Conservation (phyloP, 2,329 filamentous ascomycete species). For the Aspergillus hortae region DNA sequence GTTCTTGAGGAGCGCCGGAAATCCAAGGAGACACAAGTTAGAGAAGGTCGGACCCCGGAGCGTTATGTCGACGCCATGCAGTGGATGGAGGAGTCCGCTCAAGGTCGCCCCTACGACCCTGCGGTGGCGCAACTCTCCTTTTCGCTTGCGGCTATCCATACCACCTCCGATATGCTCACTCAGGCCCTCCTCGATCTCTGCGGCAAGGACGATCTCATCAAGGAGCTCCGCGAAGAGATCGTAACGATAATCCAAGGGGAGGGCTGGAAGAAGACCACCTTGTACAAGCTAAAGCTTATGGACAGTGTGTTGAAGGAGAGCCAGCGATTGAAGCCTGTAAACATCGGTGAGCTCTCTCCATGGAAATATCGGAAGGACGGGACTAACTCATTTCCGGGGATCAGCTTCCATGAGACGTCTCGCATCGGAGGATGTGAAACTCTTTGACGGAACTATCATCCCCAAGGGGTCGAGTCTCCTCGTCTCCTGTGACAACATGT, state of each 20-base stretch:
- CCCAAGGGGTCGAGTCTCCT: conserved; percentile 3
- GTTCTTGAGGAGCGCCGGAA: conserved; percentile 3
- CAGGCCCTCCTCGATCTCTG: conserved; percentile 21
- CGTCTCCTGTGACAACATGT: conserved; percentile 5
- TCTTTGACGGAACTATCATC: conserved; percentile 8
- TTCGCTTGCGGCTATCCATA: conserved; percentile 23
- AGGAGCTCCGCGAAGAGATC: conserved; percentile 17
- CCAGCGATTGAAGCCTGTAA: conserved; percentile 29
- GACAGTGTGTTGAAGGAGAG: conserved; percentile 44
- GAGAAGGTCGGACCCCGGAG: neutral
- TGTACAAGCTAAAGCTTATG: conserved; percentile 40
- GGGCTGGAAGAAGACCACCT: conserved; percentile 32
- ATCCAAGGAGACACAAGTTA: neutral
- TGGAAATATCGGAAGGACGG: neutral
- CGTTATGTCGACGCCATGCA: conserved; percentile 19
- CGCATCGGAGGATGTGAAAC: conserved; percentile 1
- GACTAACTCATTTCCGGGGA: neutral
- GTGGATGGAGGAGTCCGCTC: conserved; percentile 23
- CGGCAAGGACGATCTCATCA: conserved; percentile 4
- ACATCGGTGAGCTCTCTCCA: conserved; percentile 10
- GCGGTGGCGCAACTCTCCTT: conserved; percentile 17
- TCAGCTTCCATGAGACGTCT: conserved; percentile 1
- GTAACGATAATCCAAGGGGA: conserved; percentile 12
- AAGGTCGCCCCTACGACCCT: conserved; percentile 18
- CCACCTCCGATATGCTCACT: conserved; percentile 19